Conservation (phyloP, 345 rosid species). For the Citrus inodora region DNA sequence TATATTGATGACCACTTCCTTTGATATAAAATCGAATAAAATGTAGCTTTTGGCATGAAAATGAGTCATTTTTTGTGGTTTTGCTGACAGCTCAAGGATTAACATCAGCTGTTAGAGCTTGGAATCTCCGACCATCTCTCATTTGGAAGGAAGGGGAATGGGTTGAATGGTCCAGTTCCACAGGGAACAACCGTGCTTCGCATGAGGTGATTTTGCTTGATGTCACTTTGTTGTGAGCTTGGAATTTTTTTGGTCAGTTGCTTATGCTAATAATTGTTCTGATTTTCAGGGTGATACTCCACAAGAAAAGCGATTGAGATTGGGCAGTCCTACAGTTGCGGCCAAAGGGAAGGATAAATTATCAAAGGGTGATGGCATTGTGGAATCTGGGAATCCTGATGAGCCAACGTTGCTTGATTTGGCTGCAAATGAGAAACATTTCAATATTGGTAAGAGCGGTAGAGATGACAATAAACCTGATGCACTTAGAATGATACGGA, state of each 20-base stretch:
- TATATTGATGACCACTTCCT: too few species aligned
- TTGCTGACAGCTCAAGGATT: conserved; percentile 64
- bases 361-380: conserved; percentile 26
- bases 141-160: conserved; percentile 85
- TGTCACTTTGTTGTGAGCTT: conserved; percentile 6
- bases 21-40: background rate
- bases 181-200: conserved; percentile 31
- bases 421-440: conserved; percentile 50
- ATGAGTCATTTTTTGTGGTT: conserved; percentile 9
- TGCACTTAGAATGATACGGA: conserved; percentile 53
- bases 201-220: conserved; percentile 40
- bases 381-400: conserved; percentile 40
- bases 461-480: conserved; percentile 48
- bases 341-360: conserved; percentile 49
- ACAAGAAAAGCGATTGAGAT: conserved; percentile 66
- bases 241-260: background rate
- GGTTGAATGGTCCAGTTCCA: conserved; percentile 69
- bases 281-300: conserved; percentile 82
- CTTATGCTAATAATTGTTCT: conserved; percentile 14
- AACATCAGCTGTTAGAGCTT: conserved; percentile 52
- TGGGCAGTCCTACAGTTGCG: conserved; percentile 42
- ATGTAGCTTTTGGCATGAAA: conserved; percentile 3
- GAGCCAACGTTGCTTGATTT: conserved; percentile 49
- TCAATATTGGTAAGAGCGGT: conserved; percentile 67
- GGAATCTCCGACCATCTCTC: conserved; percentile 88